These are phyloP conservation scores for Nicotiana otophora DNA, from an alignment of 257 asterid genomes.

Conservation along the genomic window DNA sequence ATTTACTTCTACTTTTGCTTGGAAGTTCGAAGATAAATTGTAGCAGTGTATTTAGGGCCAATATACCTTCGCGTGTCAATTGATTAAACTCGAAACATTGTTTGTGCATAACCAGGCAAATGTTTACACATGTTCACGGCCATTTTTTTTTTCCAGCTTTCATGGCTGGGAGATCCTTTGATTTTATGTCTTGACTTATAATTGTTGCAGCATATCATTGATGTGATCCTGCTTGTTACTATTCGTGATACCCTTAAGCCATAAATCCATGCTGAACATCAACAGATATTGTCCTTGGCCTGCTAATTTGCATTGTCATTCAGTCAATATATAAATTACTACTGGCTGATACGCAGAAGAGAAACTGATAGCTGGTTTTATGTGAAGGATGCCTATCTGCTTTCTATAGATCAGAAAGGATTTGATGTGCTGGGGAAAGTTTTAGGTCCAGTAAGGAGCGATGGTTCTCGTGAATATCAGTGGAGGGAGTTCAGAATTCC, in stretches of 20 bases:
- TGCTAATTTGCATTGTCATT: neutral
- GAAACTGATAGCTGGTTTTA: neutral
- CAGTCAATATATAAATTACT: neutral
- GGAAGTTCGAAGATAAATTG: neutral
- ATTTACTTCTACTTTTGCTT: neutral
- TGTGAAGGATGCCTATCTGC: constrained; percentile 70
- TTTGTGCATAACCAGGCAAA: neutral
- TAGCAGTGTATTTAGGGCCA: neutral
- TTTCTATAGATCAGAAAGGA: constrained; percentile 76
- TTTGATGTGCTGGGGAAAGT: constrained; percentile 72
- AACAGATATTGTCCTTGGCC: neutral
- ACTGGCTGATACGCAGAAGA: neutral
- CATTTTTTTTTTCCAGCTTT: neutral
- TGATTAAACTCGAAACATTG: too few relatives aligned
- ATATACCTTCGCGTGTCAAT: too few relatives aligned
- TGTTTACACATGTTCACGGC: neutral
- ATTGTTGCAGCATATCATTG: neutral
- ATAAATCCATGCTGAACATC: neutral
- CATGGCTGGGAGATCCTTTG: neutral
- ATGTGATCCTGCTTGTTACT: neutral
- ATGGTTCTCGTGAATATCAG: constrained; percentile 59
- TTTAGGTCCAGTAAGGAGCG: constrained; percentile 39
- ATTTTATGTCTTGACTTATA: neutral
- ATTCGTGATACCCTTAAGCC: neutral
- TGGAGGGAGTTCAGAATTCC: constrained; percentile 78